phyloP scores from a whole-genome alignment of 1,284 basidiomycete species.

The Boletus semigastroideus region DNA sequence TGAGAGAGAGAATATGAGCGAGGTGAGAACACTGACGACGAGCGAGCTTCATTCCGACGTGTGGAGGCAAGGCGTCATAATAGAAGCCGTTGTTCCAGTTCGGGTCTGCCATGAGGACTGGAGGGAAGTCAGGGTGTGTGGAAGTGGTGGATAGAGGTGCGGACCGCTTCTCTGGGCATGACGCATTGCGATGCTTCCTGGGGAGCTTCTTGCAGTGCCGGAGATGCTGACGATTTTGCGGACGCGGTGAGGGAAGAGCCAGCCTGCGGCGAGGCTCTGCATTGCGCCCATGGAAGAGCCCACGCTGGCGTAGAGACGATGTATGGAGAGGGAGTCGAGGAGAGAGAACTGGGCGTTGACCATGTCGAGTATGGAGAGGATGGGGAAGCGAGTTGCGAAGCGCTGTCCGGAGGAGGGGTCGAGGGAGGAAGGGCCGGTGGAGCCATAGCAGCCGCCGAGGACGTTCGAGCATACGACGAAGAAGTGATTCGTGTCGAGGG shows the following conservation, averaged over 20 bases:
- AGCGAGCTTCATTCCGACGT: constrained; percentile 98
- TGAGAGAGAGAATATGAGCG: constrained; percentile 1
- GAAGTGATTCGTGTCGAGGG: constrained; percentile 91
- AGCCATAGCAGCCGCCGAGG: constrained; percentile 96
- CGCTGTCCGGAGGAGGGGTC: constrained; percentile 67
- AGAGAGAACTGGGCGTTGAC: constrained; percentile 88
- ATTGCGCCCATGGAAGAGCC: constrained; percentile 97
- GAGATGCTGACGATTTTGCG: constrained; percentile 91
- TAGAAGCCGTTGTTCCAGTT: constrained; percentile 99
- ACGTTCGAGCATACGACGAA: constrained; percentile 98
- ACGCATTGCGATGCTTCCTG: constrained; percentile 92
- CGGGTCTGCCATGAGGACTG: constrained; percentile 98
- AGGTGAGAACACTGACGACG: constrained; percentile 62
- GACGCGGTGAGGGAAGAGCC: constrained; percentile 89
- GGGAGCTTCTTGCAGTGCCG: constrained; percentile 89
- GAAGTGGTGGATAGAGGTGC: constrained; percentile 27
- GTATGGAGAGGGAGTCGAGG: constrained; percentile 83
- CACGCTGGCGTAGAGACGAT: constrained; percentile 88
- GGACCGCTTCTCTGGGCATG: constrained; percentile 92
- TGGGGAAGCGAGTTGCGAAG: constrained; percentile 91
- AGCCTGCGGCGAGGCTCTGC: constrained; percentile 95
- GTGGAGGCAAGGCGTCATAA: constrained; percentile 92
- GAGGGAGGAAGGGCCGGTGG: constrained; percentile 87
- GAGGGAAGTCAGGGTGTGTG: constrained; percentile 7
- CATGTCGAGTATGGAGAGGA: constrained; percentile 97